Evolutionary conservation across 208 protist species (phyloP), one percentile per base, ranked within the genome.

Genomic region (Naegleria gruberi): DNA sequence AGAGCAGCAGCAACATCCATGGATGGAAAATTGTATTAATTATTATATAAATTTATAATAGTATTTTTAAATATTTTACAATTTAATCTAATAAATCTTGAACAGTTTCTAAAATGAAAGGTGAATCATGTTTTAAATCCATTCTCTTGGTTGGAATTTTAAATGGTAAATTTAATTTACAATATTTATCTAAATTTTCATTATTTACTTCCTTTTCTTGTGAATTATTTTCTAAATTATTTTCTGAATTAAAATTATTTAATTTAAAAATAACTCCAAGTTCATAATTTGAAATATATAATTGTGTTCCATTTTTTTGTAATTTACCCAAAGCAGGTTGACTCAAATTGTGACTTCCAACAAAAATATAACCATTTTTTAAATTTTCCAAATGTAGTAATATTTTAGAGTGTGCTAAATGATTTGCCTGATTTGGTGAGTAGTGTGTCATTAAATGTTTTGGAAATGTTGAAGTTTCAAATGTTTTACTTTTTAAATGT

Each of bases 281-380:
- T 55, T 87, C 83, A 55, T 87, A 87, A 87, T 55, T 87, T 46
- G 43, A 55, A 10, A 87, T 55, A 5, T n/a, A 55, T 55, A 87
- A 40, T 41, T 87, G 83, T 40, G 41, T 55, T 23, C 55, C 30
- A 17, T 87, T 37, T 40, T 87, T 87, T 87, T 87, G 83, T 41
- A 87, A 37, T n/a, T 41, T 46, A 41, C 83, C 83, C 19, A 45
- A 55, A 40, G 83, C 83, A 5, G 83, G 43, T 41, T 41, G 23
- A 40, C n/a, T 42, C 10, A 87, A 37, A 55, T 87, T 87, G 42
- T 87, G 83, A 87, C 43, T 55, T 87, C 83, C 83, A 42, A 40
- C 30, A 40, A 30, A 46, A 1, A 87, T 55, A 30, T 19, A 87
- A n/a, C 41, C 43, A 55, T 17, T 8, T 40, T 12, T 34, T 17